Conservation (phyloP, 495 filamentous ascomycete species). For the Penicillium chermesinum region DNA sequence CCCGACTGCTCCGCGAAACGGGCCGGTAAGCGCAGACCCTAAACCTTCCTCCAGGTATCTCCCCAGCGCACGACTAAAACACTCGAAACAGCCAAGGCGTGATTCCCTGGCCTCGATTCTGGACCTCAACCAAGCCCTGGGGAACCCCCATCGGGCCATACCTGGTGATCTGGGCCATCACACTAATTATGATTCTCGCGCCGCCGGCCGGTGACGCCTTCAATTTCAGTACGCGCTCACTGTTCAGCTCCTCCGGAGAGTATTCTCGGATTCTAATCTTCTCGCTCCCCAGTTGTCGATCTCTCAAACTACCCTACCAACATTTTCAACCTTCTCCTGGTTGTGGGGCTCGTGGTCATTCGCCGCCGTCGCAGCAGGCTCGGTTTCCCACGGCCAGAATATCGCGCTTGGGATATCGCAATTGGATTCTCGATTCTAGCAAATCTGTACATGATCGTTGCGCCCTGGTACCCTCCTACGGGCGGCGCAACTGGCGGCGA, state of each 20-base stretch:
- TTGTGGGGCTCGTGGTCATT: conserved; percentile 49
- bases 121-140: conserved; percentile 60
- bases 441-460: conserved; percentile 52
- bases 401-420: conserved; percentile 49
- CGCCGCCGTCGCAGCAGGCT: conserved; percentile 45
- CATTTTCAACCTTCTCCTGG: conserved; percentile 51
- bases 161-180: conserved; percentile 53
- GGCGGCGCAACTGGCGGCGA: conserved; percentile 51
- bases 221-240: conserved; percentile 42
- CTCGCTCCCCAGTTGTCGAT: conserved; percentile 51
- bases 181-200: conserved; percentile 59
- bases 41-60: too few species aligned
- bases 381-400: conserved; percentile 39
- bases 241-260: neutral
- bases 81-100: conserved; percentile 58
- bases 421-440: conserved; percentile 51
- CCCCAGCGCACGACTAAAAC: too few species aligned
- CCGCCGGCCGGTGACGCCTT: conserved; percentile 66
- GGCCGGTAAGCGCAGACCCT: conserved; percentile 46
- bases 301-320: conserved; percentile 48
- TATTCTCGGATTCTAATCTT: too few species aligned
- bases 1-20: conserved; percentile 56
- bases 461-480: conserved; percentile 62
- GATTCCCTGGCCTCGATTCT: conserved; percentile 57
- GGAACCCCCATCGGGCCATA: conserved; percentile 59